A percentile compares a stretch with the other conserved stretches of the same genome.
Conservation (phyloP, 2,329 filamentous ascomycete genomes). For the Thermochaetoides dissita region DNA sequence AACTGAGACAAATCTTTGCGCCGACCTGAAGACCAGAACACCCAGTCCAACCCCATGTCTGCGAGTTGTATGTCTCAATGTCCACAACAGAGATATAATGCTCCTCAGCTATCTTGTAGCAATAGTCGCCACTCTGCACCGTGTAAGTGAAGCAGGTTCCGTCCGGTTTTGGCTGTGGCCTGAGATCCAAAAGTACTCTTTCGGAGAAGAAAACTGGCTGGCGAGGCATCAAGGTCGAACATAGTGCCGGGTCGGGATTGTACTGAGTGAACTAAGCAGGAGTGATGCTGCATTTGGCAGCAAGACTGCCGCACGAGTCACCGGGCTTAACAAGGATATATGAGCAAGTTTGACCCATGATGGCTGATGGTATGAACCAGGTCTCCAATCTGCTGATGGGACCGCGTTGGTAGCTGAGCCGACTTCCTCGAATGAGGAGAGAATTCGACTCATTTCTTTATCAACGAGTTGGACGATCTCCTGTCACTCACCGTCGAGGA, state of each 20-base stretch:
- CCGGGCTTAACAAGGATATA: slow-evolving; percentile 4
- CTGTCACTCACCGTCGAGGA: no score
- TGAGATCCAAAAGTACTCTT: slow-evolving; percentile 19
- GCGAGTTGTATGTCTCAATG: slow-evolving; percentile 25
- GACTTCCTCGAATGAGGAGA: no score
- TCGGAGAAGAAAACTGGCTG: slow-evolving; percentile 22
- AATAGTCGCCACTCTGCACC: slow-evolving; percentile 20
- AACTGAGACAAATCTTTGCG: slow-evolving; percentile 23
- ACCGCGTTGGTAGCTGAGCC: no score
- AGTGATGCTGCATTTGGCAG: slow-evolving; percentile 11
- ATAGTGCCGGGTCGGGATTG: slow-evolving; percentile 11
- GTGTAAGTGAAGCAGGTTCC: slow-evolving; percentile 22
- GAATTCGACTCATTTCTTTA: no score
- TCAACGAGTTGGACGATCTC: no score
- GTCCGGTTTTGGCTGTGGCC: slow-evolving; percentile 20
- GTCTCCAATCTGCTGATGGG: no score
- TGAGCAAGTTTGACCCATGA: slow-evolving; percentile 1
- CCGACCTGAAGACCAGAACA: slow-evolving; percentile 16
- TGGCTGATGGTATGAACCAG: neutral
- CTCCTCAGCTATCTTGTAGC: slow-evolving; percentile 19
- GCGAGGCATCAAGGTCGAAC: slow-evolving; percentile 11
- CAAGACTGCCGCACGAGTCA: slow-evolving; percentile 8
- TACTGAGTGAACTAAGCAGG: slow-evolving; percentile 9
- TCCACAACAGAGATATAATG: slow-evolving; percentile 23
- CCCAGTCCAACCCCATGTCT: slow-evolving; percentile 26